Base-by-base conservation (phyloP, 2,329 filamentous ascomycete species). In the Ilyonectria robusta region DNA sequence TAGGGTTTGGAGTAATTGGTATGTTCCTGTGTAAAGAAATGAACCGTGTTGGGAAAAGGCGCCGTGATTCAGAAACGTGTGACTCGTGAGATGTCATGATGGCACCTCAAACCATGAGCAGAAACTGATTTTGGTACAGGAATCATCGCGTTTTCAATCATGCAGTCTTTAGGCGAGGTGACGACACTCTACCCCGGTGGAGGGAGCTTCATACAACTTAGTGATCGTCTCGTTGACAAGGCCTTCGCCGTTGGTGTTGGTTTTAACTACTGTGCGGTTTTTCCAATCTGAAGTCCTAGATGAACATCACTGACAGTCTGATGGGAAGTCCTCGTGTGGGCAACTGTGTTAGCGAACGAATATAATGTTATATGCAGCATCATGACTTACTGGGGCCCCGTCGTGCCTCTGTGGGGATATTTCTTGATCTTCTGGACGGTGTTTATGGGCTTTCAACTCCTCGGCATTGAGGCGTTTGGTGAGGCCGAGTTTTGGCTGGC, bases 401-500 rank as follows among this genome's bases (percentile, higher is more conserved):
- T 78, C 67, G 84, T 85, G 50, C 92, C 86, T 62, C 81, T 87
- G 76, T 94, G 83, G 91, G 91, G 84, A 67, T 94, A 85, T 76
- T 93, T 94, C 65, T 82, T 92, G 33, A 86, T 94, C n/a, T 90
- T 94, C 72, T 94, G 92, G 89, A 87, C 89, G n/a, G 81, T 89
- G 0, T 93, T 94, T 69, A 84, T 91, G 1, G 84, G 81, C 0
- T 89, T 94, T 65, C 93, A 94, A 74, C 84, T 94, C 37, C 82
- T 94, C 1, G 92, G 92, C 1, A 90, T 94, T 1, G 88, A 91
- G 72, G 89, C 91, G 4, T 95, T 94, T 76, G 93, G 93, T 15
- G 93, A 95, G 76, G 89, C 92, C 10, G 93, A 95, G 76, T 94
- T 94, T 76, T 94, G 92, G 91, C 87, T 94, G 63, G 91, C 92